Evolutionary conservation across 2,329 filamentous ascomycete species (phyloP), one percentile per base, ranked within the genome.

Genomic region (Ophiostoma ips): DNA sequence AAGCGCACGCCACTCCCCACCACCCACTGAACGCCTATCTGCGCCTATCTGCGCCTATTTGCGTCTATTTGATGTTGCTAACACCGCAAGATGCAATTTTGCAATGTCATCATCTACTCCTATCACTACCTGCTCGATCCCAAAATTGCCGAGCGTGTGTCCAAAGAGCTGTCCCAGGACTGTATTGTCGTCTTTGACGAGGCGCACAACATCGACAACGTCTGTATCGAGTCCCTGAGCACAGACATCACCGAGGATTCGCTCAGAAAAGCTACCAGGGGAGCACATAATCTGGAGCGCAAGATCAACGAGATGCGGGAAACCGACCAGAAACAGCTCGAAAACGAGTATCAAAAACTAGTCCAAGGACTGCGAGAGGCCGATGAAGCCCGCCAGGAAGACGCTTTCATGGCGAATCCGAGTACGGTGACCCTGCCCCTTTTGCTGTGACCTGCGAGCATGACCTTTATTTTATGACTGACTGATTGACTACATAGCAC

Each of bases 71-170:
- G 6, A 31, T 31, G 30, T 31, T 35, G 13, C 33, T 50, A 31
- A 50, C 38, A n/a, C 9, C 10, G 7, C 2, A 56, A 88, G 84
- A 96, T 98, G 90, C 84, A 92, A 60, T 96, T 89, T 62, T 98
- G 92, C 75, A 96, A 98, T 63, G 88, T 98, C 62, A 95, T 98
- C 61, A 98, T 98, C 58, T 98, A 98, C 69, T 98, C 92, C 0
- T 98, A 98, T 62, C 92, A 98, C 66, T 98, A 98, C 62, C 77
- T 98, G 3, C 77, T 98, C 15, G 94, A 98, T 60, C 92, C 92
- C 3, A 98, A 98, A 64, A 98, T 98, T 59, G 92, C 92, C 12
- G 92, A 98, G 62, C 70, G 90, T 52, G 89, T 96, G 2, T 55
- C 53, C 31, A 55, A 55, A 64, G 92, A 98, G 61, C 77, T 98